A percentile compares a stretch with the other conserved stretches of the same genome.
Evolutionary conservation across 805 yeast genomes (phyloP).

Genomic region (Nakazawaea holstii): DNA sequence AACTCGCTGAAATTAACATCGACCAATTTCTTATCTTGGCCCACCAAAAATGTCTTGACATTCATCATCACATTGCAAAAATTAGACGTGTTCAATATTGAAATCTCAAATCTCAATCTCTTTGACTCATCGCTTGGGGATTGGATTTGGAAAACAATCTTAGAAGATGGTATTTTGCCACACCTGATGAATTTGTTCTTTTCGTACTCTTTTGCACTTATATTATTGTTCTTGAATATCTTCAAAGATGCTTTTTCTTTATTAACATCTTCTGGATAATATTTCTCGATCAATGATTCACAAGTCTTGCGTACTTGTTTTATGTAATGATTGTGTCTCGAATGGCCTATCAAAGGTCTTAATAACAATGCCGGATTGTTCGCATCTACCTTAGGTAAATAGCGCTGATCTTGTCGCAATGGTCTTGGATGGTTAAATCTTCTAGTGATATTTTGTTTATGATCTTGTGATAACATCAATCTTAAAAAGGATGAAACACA

Average conservation of each 20-base stretch:
- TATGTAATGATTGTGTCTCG: conserved; percentile 45
- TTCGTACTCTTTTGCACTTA: conserved; percentile 15
- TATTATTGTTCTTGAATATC: conserved; percentile 11
- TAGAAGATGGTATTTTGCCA: conserved; percentile 31
- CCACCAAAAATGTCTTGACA: conserved; percentile 20
- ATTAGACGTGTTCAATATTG: conserved; percentile 32
- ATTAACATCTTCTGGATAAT: neutral
- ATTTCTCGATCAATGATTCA: conserved; percentile 10
- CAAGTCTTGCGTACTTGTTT: conserved; percentile 26
- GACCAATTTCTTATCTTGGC: conserved; percentile 32
- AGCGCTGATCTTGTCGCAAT: conserved; percentile 25
- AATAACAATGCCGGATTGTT: conserved; percentile 42
- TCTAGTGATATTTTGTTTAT: conserved; percentile 37
- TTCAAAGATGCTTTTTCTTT: neutral
- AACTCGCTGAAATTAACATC: conserved; percentile 45
- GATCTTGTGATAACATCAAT: conserved; percentile 57
- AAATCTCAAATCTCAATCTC: conserved; percentile 18
- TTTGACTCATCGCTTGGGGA: conserved; percentile 14
- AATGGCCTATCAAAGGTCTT: conserved; percentile 54
- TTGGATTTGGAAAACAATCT: conserved; percentile 10
- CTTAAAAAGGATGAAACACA: conserved; percentile 48
- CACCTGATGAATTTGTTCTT: conserved; percentile 34
- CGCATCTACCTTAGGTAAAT: conserved; percentile 12
- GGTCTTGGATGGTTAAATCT: conserved; percentile 43
- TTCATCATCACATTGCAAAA: conserved; percentile 34